Base-by-base conservation (phyloP, 768 basidiomycete species). In the Boletales sp. region DNA sequence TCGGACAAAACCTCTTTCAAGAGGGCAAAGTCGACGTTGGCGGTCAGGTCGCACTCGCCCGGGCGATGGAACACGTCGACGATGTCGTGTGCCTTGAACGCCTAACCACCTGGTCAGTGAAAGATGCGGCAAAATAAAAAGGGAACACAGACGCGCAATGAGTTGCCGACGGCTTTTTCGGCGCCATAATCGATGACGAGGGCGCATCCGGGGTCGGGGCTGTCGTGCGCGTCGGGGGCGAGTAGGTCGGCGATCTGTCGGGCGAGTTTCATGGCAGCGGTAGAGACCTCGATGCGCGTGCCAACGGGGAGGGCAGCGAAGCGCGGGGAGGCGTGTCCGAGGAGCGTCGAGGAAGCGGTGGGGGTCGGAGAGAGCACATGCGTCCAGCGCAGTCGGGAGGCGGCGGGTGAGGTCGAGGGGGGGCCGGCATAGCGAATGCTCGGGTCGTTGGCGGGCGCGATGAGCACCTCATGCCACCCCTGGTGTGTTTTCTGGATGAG, bases 11-110 rank as follows among this genome's bases (percentile, higher is more conserved):
- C 84, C 70, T 96, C 92, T 61, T 79, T 77, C 41, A 98, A 74
- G 64, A 89, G 90, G 0, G 84, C 81, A 69, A 98, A 98, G 70
- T 99, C 94, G 42, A 99, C 95, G 61, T 98, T 96, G n/a, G 88
- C 85, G 0, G 96, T 99, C 41, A 98, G 70, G 67, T 99, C 96
- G 37, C 89, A 87, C 37, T 88, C 78, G 15, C 96, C 96, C 0
- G 94, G 94, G 10, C 76, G 72, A 46, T 87, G 76, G 62, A 98
- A 95, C 4, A 90, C 75, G 64, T 94, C 87, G 2, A 90, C 87
- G 13, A 92, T 82, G 50, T 84, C 77, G 63, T 98, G 96, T 18
- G 82, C 74, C 66, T 86, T 86, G 77, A 99, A 97, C 0, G 88
- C 96, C 94, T 97, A 52, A 9, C 21, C 28, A 13, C 40, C 8